phyloP scores from a whole-genome alignment of 768 basidiomycete species.

The Boletus huronensis region DNA sequence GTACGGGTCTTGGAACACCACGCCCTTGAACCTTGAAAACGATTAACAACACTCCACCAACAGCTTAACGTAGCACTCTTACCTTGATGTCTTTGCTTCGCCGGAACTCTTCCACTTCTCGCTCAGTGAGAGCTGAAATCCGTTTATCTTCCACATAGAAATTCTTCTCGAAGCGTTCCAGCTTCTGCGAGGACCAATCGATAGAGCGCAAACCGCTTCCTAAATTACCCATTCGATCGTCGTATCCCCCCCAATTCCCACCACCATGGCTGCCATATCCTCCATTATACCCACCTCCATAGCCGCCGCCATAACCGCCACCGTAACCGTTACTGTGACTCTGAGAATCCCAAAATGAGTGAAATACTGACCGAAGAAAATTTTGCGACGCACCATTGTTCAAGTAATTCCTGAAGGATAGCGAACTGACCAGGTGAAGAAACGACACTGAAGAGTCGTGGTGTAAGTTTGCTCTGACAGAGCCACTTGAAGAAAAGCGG shows the following conservation, averaged over 20 bases:
- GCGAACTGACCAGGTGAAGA: not conserved
- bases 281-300: conserved; percentile 25
- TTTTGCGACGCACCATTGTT: conserved; percentile 20
- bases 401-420: not conserved
- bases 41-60: not conserved
- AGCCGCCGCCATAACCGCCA: conserved; percentile 35
- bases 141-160: conserved; percentile 92
- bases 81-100: conserved; percentile 86
- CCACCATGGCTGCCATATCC: conserved; percentile 30
- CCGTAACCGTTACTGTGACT: conserved; percentile 35
- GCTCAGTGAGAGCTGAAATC: conserved; percentile 70
- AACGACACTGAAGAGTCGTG: conserved; percentile 17
- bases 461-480: conserved; percentile 12
- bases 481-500: conserved; percentile 14
- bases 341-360: conserved; percentile 13
- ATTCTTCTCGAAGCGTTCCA: conserved; percentile 95
- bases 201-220: conserved; percentile 79
- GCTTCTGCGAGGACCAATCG: conserved; percentile 74
- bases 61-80: conserved; percentile 6
- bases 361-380: rapidly evolving
- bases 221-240: conserved; percentile 75
- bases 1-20: conserved; percentile 83
- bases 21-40: conserved; percentile 75
- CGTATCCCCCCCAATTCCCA: conserved; percentile 35
- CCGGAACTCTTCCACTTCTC: conserved; percentile 87